Evolutionary conservation across 805 yeast species (phyloP).

Genomic region (Lipomyces oligophaga): DNA sequence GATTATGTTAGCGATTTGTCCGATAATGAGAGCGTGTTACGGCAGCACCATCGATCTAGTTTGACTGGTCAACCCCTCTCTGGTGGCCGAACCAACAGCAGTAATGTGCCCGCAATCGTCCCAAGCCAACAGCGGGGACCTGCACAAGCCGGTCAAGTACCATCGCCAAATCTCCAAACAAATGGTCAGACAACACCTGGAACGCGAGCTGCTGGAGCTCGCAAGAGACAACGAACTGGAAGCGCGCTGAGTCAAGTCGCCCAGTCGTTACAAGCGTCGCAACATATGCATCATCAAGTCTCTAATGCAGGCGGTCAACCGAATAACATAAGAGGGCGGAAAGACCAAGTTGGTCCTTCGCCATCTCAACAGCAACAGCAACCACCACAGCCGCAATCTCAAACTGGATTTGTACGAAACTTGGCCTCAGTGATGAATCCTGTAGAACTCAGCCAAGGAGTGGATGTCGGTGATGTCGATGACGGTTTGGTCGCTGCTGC

Average conservation of each 20-base stretch:
- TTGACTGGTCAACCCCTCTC: background rate
- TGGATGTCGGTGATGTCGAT: conserved; percentile 3
- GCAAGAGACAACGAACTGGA: background rate
- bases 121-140: too few relatives aligned
- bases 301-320: too few relatives aligned
- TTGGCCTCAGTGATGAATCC: background rate
- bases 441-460: background rate
- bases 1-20: conserved; percentile 11
- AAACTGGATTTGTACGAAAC: background rate
- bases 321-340: background rate
- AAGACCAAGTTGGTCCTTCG: background rate
- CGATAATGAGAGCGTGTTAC: conserved; percentile 3
- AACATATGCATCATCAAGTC: background rate
- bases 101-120: too few relatives aligned
- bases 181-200: too few relatives aligned
- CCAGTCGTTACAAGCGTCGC: background rate
- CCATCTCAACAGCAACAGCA: conserved; percentile 2
- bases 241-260: background rate
- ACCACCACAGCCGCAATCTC: background rate
- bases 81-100: background rate
- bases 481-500: background rate
- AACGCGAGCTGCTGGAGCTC: too few relatives aligned
- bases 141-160: too few relatives aligned
- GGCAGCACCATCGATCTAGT: background rate
- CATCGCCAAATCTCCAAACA: background rate